phyloP scores from a whole-genome alignment of 495 filamentous ascomycete species.

The Tuber aestivum region DNA sequence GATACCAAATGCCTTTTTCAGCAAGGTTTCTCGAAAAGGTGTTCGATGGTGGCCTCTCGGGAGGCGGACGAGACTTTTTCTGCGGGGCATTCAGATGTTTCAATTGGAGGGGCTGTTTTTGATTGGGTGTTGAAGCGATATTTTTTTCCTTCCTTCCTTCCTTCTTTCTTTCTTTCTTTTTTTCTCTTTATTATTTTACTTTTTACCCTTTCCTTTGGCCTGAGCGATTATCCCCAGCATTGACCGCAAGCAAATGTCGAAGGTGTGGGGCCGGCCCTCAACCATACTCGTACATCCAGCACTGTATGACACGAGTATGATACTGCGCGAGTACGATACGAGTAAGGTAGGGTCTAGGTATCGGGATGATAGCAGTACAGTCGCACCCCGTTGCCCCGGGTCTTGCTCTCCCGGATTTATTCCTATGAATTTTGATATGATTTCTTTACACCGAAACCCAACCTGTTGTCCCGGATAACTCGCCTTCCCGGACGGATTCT shows the following conservation, averaged over 20 bases:
- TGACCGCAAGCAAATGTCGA: not conserved
- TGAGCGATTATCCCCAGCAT: not conserved
- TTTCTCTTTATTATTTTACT: not conserved
- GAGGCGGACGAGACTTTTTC: not conserved
- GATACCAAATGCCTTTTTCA: not conserved
- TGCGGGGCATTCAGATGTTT: not conserved
- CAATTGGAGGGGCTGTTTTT: not conserved
- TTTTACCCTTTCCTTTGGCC: not conserved
- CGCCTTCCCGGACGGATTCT: no score
- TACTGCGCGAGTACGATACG: no score
- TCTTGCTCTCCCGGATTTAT: no score
- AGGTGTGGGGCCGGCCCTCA: not conserved
- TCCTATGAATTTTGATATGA: no score
- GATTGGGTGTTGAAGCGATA: not conserved
- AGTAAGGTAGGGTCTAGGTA: not conserved
- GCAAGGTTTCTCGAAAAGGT: not conserved
- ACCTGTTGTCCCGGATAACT: no score
- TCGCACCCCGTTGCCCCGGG: no score
- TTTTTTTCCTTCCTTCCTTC: not conserved
- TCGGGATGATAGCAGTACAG: not conserved
- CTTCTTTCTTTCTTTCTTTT: not conserved
- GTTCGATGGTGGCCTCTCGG: not conserved
- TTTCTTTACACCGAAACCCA: no score
- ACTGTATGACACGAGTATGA: not conserved
- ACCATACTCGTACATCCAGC: not conserved